Conservation (phyloP, 495 filamentous ascomycete species). For the Acidomyces sp. region DNA sequence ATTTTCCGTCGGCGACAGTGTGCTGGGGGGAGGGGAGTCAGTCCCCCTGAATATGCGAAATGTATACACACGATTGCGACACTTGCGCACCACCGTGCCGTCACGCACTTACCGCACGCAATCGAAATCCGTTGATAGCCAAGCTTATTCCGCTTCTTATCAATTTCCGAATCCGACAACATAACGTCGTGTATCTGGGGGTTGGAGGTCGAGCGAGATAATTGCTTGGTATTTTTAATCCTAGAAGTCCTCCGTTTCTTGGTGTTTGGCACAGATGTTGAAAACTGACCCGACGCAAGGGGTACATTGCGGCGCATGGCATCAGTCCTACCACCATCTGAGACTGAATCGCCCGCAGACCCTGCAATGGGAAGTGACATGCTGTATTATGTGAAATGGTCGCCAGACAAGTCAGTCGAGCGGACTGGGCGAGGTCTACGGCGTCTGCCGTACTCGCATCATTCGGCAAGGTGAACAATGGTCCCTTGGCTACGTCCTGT, state of each 20-base stretch:
- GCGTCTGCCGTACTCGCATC: neutral
- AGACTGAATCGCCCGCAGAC: neutral
- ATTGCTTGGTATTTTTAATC: conserved; percentile 3
- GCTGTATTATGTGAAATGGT: neutral
- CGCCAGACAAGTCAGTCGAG: neutral
- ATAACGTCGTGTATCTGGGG: conserved; percentile 8
- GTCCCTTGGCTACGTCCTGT: no score
- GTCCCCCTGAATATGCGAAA: no score
- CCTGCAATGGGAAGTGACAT: neutral
- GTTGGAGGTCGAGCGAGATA: conserved; percentile 6
- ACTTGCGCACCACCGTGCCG: no score
- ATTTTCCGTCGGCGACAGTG: conserved; percentile 95
- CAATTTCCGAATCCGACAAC: conserved; percentile 35
- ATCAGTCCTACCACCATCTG: neutral
- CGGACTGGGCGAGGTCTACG: neutral
- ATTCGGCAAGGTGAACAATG: no score
- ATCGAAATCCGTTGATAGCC: conserved; percentile 96
- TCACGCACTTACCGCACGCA: conserved; percentile 86
- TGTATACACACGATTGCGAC: no score
- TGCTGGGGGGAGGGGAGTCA: no score
- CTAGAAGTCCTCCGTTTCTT: conserved; percentile 3
- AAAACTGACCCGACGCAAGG: neutral
- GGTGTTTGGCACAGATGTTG: neutral
- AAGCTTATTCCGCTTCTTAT: conserved; percentile 91
- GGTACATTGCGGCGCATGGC: neutral